A percentile compares a stretch with the other conserved stretches of the same genome.
Conservation (phyloP, 805 yeast species). For the Cyberlindnera maritima region DNA sequence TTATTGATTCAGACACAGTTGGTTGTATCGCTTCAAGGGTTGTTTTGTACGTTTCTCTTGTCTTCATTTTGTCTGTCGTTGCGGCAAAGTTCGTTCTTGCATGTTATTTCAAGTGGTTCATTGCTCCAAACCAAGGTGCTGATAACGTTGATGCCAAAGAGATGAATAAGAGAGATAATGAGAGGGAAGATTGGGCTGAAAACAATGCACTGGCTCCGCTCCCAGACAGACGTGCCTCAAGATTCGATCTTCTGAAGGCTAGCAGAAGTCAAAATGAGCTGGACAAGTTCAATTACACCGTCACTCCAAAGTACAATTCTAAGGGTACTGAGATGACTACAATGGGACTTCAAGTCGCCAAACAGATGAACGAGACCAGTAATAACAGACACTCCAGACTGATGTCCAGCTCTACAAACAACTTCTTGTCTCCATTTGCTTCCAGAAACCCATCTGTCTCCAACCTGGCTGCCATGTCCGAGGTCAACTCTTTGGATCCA, state of each 20-base stretch:
- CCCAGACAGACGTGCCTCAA: constrained; percentile 32
- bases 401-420: constrained; percentile 11
- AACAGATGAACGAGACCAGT: constrained; percentile 17
- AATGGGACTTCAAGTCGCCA: constrained; percentile 62
- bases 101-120: constrained; percentile 82
- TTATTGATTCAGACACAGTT: constrained; percentile 80
- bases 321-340: constrained; percentile 41
- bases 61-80: constrained; percentile 81
- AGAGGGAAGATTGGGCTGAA: constrained; percentile 85
- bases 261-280: constrained; percentile 31
- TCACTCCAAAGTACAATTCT: constrained; percentile 11
- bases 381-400: constrained; percentile 11
- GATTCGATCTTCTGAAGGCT: constrained; percentile 35
- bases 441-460: constrained; percentile 27
- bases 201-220: constrained; percentile 52
- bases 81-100: constrained; percentile 78
- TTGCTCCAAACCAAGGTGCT: constrained; percentile 82
- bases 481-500: constrained; percentile 49
- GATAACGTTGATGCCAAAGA: constrained; percentile 53
- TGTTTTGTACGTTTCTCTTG: constrained; percentile 76
- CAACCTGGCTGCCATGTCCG: constrained; percentile 23
- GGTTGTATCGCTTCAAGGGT: constrained; percentile 92
- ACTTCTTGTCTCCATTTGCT: constrained; percentile 20
- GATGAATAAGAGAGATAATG: constrained; percentile 60
- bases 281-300: constrained; percentile 17